phyloP scores from a whole-genome alignment of 805 yeast genomes.

The Candida coquimbonensis region DNA sequence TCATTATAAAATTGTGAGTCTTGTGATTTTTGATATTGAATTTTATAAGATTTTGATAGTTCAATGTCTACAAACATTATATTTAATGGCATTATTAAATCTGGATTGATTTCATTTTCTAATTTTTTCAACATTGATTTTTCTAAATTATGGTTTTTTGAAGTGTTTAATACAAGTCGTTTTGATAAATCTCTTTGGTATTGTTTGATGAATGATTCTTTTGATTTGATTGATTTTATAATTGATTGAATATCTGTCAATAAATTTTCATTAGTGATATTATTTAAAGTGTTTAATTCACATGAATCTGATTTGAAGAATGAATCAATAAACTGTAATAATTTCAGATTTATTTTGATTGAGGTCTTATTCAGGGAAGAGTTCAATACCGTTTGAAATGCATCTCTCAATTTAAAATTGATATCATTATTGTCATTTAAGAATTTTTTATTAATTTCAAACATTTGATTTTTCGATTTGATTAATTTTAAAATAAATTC shows the following conservation, averaged over 20 bases:
- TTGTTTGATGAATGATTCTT: constrained; percentile 14
- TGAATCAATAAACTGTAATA: constrained; percentile 14
- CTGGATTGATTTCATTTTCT: constrained; percentile 13
- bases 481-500: constrained; percentile 10
- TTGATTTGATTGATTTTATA: constrained; percentile 18
- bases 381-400: constrained; percentile 14
- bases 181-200: constrained; percentile 18
- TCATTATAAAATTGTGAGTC: neutral
- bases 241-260: constrained; percentile 12
- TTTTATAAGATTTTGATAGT: constrained; percentile 1
- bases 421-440: constrained; percentile 9
- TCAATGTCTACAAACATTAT: constrained; percentile 18
- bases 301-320: constrained; percentile 10
- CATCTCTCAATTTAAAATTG: constrained; percentile 16
- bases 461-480: constrained; percentile 13
- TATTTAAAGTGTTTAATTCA: neutral
- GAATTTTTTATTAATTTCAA: constrained; percentile 3
- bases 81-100: constrained; percentile 7
- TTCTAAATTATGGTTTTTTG: constrained; percentile 10
- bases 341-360: constrained; percentile 6
- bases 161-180: constrained; percentile 11
- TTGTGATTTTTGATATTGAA: neutral
- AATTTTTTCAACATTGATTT: constrained; percentile 4
- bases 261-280: neutral
- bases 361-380: constrained; percentile 1